phyloP scores from a whole-genome alignment of 768 basidiomycete genomes.

The Scleroderma citrinum region DNA sequence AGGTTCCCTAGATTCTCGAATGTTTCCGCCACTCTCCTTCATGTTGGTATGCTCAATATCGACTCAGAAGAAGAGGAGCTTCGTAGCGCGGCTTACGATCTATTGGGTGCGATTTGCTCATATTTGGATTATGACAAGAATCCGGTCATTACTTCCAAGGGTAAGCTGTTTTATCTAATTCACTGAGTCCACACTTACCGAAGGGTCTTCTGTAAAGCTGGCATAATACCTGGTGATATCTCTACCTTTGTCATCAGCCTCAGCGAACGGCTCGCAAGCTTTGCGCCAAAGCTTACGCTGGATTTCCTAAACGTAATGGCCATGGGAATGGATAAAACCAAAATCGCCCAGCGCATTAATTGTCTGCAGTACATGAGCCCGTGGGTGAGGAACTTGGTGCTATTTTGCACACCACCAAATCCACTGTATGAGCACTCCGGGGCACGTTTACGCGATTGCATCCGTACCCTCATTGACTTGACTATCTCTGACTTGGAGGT shows the following conservation, averaged over 20 bases:
- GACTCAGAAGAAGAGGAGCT: conserved; percentile 70
- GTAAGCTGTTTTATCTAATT: conserved; percentile 31
- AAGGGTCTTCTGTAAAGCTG: conserved; percentile 36
- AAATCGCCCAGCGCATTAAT: conserved; percentile 51
- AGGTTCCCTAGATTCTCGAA: conserved; percentile 76
- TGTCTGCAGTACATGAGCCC: conserved; percentile 82
- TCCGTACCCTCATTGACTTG: conserved; percentile 72
- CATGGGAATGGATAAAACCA: conserved; percentile 48
- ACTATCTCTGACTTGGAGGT: conserved; percentile 73
- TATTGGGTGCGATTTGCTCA: conserved; percentile 69
- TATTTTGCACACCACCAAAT: conserved; percentile 64
- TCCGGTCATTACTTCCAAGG: conserved; percentile 64
- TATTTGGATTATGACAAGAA: conserved; percentile 74
- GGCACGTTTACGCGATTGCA: conserved; percentile 71
- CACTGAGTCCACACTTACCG: background rate
- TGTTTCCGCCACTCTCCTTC: conserved; percentile 80
- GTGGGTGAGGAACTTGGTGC: conserved; percentile 78
- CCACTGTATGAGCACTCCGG: conserved; percentile 67
- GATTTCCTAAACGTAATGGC: conserved; percentile 88
- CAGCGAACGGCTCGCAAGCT: conserved; percentile 66
- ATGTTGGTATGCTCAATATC: conserved; percentile 77
- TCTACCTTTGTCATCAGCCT: conserved; percentile 55
- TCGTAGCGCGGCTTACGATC: conserved; percentile 72
- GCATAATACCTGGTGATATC: conserved; percentile 65
- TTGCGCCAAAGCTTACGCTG: conserved; percentile 77